A percentile compares a stretch with the other conserved stretches of the same genome.
These are phyloP conservation scores for Talaromyces sp. DNA, from an alignment of 2,329 filamentous ascomycete genomes.

Conservation along the genomic window DNA sequence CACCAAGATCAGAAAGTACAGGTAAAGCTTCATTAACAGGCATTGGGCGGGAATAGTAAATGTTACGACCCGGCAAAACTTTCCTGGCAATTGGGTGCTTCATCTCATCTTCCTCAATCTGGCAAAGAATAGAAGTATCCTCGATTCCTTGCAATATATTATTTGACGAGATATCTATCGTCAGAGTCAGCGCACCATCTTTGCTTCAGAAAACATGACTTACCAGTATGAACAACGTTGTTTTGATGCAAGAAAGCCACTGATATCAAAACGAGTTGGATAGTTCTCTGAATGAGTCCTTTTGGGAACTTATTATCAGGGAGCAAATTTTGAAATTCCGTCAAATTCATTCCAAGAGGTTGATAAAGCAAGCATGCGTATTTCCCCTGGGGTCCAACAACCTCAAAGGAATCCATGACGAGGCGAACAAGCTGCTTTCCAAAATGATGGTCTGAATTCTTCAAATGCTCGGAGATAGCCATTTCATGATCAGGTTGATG, in stretches of 20 bases:
- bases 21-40: conserved; percentile 17
- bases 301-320: conserved; percentile 21
- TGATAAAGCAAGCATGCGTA: conserved; percentile 37
- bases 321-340: conserved; percentile 32
- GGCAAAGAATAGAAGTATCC: conserved; percentile 37
- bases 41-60: conserved; percentile 33
- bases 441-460: conserved; percentile 21
- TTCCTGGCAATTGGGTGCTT: conserved; percentile 41
- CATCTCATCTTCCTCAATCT: conserved; percentile 41
- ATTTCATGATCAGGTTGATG: conserved; percentile 20
- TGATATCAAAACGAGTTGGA: conserved; percentile 77
- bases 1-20: conserved; percentile 34
- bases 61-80: conserved; percentile 19
- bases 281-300: conserved; percentile 35
- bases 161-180: conserved; percentile 42
- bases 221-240: conserved; percentile 45
- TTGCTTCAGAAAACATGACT: conserved; percentile 11
- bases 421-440: conserved; percentile 25
- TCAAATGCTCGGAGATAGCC: conserved; percentile 23
- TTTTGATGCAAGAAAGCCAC: conserved; percentile 68
- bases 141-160: conserved; percentile 44
- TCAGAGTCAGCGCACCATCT: not conserved
- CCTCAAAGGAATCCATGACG: conserved; percentile 6
- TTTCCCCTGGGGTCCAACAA: conserved; percentile 1
- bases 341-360: conserved; percentile 42